Evolutionary conservation across 192 early-diverging fungal genomes (phyloP).

Genomic region (Chytriomyces sp.): DNA sequence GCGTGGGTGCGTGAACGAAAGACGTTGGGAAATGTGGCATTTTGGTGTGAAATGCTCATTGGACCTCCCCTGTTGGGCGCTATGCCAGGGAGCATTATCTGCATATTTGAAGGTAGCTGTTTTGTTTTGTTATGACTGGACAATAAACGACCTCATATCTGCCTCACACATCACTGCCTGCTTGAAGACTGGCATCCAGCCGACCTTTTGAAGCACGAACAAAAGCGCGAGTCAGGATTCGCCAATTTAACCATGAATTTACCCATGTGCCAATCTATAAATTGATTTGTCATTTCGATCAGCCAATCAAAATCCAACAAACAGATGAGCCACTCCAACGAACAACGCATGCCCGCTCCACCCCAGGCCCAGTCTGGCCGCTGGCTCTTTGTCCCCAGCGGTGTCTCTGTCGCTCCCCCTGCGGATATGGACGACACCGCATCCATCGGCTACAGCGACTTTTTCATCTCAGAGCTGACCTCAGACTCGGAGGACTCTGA

Average conservation of each 20-base stretch:
- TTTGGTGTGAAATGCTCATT: conserved; percentile 90
- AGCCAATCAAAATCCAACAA: too few species aligned
- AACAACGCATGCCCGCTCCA: neutral
- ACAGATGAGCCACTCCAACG: too few species aligned
- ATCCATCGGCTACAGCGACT: conserved; percentile 27
- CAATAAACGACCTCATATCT: too few species aligned
- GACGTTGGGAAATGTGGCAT: conserved; percentile 80
- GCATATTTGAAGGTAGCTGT: neutral
- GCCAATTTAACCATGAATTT: too few species aligned
- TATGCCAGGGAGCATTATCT: conserved; percentile 30
- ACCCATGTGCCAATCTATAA: too few species aligned
- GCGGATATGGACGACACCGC: neutral
- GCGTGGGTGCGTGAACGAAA: conserved; percentile 66
- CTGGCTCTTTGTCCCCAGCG: conserved; percentile 24
- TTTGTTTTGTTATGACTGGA: too few species aligned
- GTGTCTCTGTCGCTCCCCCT: neutral
- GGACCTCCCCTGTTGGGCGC: conserved; percentile 38
- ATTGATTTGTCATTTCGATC: too few species aligned
- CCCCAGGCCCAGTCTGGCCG: neutral
- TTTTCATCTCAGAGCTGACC: conserved; percentile 28
- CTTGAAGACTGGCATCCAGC: too few species aligned
- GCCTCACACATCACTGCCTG: too few species aligned
- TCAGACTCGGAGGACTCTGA: conserved; percentile 31
- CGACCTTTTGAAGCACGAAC: too few species aligned
- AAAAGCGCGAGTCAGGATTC: too few species aligned